Conservation (phyloP, 2,329 filamentous ascomycete genomes). For the Canariomyces notabilis region DNA sequence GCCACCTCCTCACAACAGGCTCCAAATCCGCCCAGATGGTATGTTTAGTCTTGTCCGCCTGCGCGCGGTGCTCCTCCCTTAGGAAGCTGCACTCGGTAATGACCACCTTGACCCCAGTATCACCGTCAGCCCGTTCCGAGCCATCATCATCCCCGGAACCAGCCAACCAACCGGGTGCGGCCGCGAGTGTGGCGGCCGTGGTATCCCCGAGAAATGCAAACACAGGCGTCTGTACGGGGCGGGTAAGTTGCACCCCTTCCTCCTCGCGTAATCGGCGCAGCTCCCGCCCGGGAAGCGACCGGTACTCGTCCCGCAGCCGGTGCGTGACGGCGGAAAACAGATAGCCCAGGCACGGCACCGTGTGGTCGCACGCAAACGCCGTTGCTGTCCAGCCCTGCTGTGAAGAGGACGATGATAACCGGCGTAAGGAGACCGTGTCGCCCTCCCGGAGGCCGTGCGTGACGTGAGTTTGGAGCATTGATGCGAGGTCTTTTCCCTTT, state of each 20-base stretch:
- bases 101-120: conserved; percentile 38
- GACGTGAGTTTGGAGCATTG: conserved; percentile 36
- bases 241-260: conserved; percentile 36
- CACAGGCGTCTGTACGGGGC: conserved; percentile 34
- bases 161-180: conserved; percentile 37
- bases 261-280: conserved; percentile 35
- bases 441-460: conserved; percentile 35
- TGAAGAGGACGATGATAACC: conserved; percentile 22
- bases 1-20: conserved; percentile 38
- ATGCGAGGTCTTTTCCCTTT: conserved; percentile 25
- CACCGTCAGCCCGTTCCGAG: not conserved
- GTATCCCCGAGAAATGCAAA: conserved; percentile 47
- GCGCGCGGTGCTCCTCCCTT: conserved; percentile 37
- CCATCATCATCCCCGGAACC: too few species aligned
- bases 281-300: conserved; percentile 31
- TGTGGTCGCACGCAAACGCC: conserved; percentile 43
- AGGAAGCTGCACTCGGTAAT: conserved; percentile 48
- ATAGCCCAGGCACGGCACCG: conserved; percentile 44
- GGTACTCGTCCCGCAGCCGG: conserved; percentile 37
- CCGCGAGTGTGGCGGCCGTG: conserved; percentile 36
- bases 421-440: conserved; percentile 34
- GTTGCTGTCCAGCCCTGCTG: conserved; percentile 36
- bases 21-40: conserved; percentile 44
- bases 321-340: conserved; percentile 38
- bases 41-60: conserved; percentile 44